A percentile compares a stretch with the other conserved stretches of the same genome.
phyloP scores from a whole-genome alignment of 345 rosid genomes.

The Kandelia obovata region DNA sequence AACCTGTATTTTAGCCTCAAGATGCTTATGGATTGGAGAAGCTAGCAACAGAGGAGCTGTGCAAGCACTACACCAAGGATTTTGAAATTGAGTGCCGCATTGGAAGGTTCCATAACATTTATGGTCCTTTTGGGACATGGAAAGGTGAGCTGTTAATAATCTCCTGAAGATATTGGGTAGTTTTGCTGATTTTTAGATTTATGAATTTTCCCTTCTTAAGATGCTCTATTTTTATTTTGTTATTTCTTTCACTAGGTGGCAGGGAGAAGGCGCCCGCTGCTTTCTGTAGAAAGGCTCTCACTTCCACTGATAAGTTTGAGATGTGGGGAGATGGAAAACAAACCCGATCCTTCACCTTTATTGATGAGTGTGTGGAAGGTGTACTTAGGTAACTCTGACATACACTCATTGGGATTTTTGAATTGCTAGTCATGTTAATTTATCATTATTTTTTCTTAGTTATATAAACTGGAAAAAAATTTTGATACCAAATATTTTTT shows the following conservation, averaged over 20 bases:
- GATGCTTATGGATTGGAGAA: conserved; percentile 99
- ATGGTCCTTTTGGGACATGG: conserved; percentile 99
- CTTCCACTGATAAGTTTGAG: conserved; percentile 84
- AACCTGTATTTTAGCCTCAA: conserved; percentile 69
- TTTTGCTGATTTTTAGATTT: not conserved
- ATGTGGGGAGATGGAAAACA: conserved; percentile 99
- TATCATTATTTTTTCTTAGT: too few species aligned
- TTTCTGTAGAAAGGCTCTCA: conserved; percentile 88
- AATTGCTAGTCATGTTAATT: not conserved
- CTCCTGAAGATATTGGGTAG: not conserved
- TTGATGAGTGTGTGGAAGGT: conserved; percentile 98
- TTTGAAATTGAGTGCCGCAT: conserved; percentile 89
- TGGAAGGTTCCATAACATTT: conserved; percentile 97
- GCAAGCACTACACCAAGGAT: conserved; percentile 96
- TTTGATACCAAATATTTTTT: not conserved
- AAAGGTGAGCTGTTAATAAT: conserved; percentile 52
- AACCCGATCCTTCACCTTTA: conserved; percentile 96
- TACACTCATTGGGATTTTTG: not conserved
- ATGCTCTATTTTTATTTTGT: not conserved
- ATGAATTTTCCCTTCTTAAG: not conserved
- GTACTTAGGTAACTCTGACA: conserved; percentile 61
- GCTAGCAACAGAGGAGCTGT: conserved; percentile 95
- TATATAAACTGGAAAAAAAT: too few species aligned
- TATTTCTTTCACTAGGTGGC: conserved; percentile 58
- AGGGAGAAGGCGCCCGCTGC: conserved; percentile 99